These are phyloP conservation scores for Suillus occidentalis DNA, from an alignment of 768 basidiomycete species.

Conservation along the genomic window DNA sequence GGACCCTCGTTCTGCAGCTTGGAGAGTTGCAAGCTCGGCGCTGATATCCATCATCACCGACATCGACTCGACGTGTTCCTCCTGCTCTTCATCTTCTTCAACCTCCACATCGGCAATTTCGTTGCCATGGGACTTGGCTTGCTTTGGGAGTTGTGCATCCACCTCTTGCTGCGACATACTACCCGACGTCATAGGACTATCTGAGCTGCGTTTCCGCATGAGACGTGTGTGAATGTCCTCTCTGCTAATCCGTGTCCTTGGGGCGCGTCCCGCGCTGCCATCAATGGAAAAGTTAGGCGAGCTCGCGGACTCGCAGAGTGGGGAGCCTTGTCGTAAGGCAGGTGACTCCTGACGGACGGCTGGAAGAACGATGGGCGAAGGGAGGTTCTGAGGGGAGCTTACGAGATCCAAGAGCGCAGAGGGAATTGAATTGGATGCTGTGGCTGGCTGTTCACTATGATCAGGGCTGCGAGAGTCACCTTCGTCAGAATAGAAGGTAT, in stretches of 20 bases:
- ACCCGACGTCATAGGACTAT: slow-evolving; percentile 38
- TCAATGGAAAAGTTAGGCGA: slow-evolving; percentile 17
- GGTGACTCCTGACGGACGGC: slow-evolving; percentile 23
- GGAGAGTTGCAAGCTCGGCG: slow-evolving; percentile 50
- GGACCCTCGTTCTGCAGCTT: slow-evolving; percentile 36
- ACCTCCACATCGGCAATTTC: slow-evolving; percentile 14
- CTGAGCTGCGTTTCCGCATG: slow-evolving; percentile 42
- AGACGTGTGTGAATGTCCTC: slow-evolving; percentile 55
- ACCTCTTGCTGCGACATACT: slow-evolving; percentile 1
- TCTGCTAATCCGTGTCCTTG: slow-evolving; percentile 48
- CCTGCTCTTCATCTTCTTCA: slow-evolving; percentile 20
- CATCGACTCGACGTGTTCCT: slow-evolving; percentile 30
- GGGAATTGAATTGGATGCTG: slow-evolving; percentile 36
- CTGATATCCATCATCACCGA: slow-evolving; percentile 40
- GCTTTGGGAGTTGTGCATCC: background rate
- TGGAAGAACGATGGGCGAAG: slow-evolving; percentile 20
- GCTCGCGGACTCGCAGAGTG: slow-evolving; percentile 24
- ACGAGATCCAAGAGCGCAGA: slow-evolving; percentile 55
- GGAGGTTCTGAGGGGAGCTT: slow-evolving; percentile 22
- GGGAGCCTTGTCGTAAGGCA: slow-evolving; percentile 25
- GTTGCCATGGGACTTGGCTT: background rate
- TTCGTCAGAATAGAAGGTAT: slow-evolving; percentile 46
- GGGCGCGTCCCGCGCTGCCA: slow-evolving; percentile 18
- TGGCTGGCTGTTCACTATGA: slow-evolving; percentile 7
- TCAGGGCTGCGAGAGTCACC: slow-evolving; percentile 25